phyloP scores from a whole-genome alignment of 805 yeast species.

The Metschnikowia shivogae region DNA sequence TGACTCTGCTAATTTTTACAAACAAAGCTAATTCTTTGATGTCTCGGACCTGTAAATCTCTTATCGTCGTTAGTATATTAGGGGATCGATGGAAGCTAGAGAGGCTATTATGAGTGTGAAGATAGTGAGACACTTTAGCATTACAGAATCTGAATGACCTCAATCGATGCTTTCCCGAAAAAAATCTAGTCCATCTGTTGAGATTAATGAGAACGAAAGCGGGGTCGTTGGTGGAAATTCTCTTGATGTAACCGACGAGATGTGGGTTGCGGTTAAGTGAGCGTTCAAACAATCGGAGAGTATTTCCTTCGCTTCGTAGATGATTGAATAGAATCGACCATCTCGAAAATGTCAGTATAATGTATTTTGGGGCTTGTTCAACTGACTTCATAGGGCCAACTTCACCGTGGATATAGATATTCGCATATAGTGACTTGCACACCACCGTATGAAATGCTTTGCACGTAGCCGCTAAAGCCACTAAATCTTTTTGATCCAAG shows the following conservation, averaged over 20 bases:
- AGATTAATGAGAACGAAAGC: conserved; percentile 1
- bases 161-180: not conserved
- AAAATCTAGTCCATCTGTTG: not conserved
- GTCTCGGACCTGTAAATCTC: not conserved
- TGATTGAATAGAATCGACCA: not conserved
- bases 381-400: not conserved
- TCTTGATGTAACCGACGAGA: not conserved
- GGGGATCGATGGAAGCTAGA: not conserved
- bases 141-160: not conserved
- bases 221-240: not conserved
- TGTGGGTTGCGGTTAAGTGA: not conserved
- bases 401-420: not conserved
- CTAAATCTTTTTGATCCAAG: not conserved
- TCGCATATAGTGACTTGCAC: not conserved
- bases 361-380: not conserved
- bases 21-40: not conserved
- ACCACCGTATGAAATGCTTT: not conserved
- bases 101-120: not conserved
- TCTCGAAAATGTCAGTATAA: not conserved
- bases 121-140: not conserved
- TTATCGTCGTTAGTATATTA: not conserved
- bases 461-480: not conserved
- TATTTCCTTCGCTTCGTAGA: not conserved
- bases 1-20: not conserved
- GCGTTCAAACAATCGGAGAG: not conserved